Evolutionary conservation across 2,329 filamentous ascomycete genomes (phyloP).

Genomic region (Ceratocystis alfenasii): DNA sequence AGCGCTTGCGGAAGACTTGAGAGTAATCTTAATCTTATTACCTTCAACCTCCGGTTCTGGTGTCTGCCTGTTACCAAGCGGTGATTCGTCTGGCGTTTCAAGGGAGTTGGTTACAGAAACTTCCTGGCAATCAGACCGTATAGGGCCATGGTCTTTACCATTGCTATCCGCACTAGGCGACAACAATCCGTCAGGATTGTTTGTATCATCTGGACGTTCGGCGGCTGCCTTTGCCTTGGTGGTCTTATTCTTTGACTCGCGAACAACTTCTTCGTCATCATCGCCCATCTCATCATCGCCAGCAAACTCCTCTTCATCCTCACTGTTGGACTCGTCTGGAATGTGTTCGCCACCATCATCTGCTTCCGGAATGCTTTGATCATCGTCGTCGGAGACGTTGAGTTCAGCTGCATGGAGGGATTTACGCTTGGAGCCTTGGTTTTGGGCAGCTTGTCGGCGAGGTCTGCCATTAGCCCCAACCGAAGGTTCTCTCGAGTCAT

Average conservation of each 20-base stretch:
- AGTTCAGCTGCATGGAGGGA: slow-evolving; percentile 12
- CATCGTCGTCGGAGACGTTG: slow-evolving; percentile 36
- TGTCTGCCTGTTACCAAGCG: slow-evolving; percentile 15
- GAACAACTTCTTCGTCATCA: slow-evolving; percentile 35
- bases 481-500: slow-evolving; percentile 23
- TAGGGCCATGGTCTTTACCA: not conserved
- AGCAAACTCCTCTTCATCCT: slow-evolving; percentile 44
- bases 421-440: slow-evolving; percentile 38
- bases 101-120: slow-evolving; percentile 13
- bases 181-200: slow-evolving; percentile 15
- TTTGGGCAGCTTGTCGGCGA: slow-evolving; percentile 39
- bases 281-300: slow-evolving; percentile 47
- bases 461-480: slow-evolving; percentile 39
- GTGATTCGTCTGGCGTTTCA: slow-evolving; percentile 21
- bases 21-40: slow-evolving; percentile 14
- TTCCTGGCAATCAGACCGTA: slow-evolving; percentile 12
- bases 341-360: slow-evolving; percentile 60
- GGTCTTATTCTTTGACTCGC: slow-evolving; percentile 26
- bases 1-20: slow-evolving; percentile 26
- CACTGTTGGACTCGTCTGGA: slow-evolving; percentile 44
- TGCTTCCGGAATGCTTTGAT: slow-evolving; percentile 56
- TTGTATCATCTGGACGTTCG: slow-evolving; percentile 29
- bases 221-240: slow-evolving; percentile 47
- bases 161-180: slow-evolving; percentile 18
- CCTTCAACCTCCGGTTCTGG: slow-evolving; percentile 6